Percentiles rank a stretch among this genome's conserved stretches.
phyloP scores from a whole-genome alignment of 2,329 filamentous ascomycete species.

The Penicillium fuscoglaucum region DNA sequence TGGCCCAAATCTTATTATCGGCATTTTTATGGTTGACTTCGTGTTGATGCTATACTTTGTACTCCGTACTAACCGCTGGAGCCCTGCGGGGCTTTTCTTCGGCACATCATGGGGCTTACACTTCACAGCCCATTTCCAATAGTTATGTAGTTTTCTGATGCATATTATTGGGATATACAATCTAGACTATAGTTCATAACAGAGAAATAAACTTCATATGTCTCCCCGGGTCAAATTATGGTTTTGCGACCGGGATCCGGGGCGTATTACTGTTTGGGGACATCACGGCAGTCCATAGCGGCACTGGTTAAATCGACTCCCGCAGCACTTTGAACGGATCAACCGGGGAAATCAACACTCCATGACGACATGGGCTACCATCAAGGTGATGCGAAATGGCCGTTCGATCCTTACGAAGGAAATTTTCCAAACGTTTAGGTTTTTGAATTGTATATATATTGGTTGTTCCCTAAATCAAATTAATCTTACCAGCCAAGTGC shows the following conservation, averaged over 20 bases:
- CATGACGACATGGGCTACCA: slow-evolving; percentile 15
- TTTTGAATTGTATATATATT: background rate
- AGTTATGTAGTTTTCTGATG: too few relatives aligned
- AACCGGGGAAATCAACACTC: slow-evolving; percentile 10
- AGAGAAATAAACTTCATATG: background rate
- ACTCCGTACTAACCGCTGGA: background rate
- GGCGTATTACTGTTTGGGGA: background rate
- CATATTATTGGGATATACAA: background rate
- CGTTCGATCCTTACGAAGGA: background rate
- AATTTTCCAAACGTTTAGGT: background rate
- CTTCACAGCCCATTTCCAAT: too few relatives aligned
- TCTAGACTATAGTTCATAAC: background rate
- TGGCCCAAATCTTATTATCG: background rate
- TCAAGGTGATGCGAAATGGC: background rate
- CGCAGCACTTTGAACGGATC: slow-evolving; percentile 2
- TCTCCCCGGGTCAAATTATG: background rate
- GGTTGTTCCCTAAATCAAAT: background rate
- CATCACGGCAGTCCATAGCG: background rate
- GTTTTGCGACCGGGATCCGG: background rate
- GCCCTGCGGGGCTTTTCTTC: background rate
- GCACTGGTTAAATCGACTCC: background rate
- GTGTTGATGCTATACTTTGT: too few relatives aligned
- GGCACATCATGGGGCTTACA: too few relatives aligned
- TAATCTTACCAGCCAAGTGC: background rate
- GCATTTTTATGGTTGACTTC: background rate